Conservation (phyloP, 2,329 filamentous ascomycete species). For the Curvularia eragrostidis region DNA sequence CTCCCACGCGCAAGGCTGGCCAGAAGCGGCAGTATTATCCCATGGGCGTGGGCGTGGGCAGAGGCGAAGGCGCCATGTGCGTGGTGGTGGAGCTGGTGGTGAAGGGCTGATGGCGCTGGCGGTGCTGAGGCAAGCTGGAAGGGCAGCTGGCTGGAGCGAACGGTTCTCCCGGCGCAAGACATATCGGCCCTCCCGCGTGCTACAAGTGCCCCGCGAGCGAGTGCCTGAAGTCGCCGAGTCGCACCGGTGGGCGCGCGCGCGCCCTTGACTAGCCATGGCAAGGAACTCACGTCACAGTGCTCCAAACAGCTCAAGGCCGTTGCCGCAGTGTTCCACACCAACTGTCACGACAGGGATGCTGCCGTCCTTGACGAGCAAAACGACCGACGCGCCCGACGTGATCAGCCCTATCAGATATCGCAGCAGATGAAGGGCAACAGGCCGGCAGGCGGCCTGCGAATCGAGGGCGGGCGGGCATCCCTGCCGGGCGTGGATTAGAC, state of each 20-base stretch:
- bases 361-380: slow-evolving; percentile 22
- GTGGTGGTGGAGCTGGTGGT: slow-evolving; percentile 6
- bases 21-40: slow-evolving; percentile 32
- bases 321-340: slow-evolving; percentile 31
- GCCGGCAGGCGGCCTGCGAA: slow-evolving; percentile 24
- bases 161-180: slow-evolving; percentile 28
- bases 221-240: slow-evolving; percentile 41
- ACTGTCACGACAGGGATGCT: slow-evolving; percentile 26
- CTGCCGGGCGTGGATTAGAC: slow-evolving; percentile 19
- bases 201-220: slow-evolving; percentile 36
- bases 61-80: slow-evolving; percentile 2
- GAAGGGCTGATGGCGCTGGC: neutral
- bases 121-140: slow-evolving; percentile 10
- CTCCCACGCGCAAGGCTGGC: slow-evolving; percentile 20
- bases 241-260: slow-evolving; percentile 19
- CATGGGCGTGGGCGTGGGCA: slow-evolving; percentile 1
- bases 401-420: slow-evolving; percentile 44
- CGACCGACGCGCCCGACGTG: slow-evolving; percentile 37
- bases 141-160: slow-evolving; percentile 18
- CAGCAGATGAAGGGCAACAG: slow-evolving; percentile 23
- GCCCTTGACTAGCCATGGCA: slow-evolving; percentile 22
- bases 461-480: neutral
- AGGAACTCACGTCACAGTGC: slow-evolving; percentile 34
- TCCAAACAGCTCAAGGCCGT: slow-evolving; percentile 9
- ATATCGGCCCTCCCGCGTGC: slow-evolving; percentile 25